phyloP scores from a whole-genome alignment of 768 basidiomycete genomes.

The Boletus rubroflammeus region DNA sequence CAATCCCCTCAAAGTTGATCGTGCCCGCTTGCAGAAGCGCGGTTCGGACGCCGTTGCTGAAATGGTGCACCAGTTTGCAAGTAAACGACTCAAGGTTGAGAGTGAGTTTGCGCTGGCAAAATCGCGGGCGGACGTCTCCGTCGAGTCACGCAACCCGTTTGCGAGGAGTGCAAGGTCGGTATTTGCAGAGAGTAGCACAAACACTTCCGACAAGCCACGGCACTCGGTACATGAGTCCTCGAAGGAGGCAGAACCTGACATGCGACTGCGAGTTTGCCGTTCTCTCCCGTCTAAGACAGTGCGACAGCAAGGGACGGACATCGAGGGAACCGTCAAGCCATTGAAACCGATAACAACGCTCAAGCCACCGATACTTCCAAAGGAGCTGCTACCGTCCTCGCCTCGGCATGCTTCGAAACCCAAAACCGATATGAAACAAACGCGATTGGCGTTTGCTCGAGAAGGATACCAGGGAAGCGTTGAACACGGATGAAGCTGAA shows the following conservation, averaged over 20 bases:
- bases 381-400: slow-evolving; percentile 16
- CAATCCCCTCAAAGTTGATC: slow-evolving; percentile 19
- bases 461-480: neutral
- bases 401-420: slow-evolving; percentile 5
- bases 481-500: neutral
- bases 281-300: slow-evolving; percentile 7
- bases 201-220: neutral
- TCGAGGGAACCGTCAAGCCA: slow-evolving; percentile 5
- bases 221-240: neutral
- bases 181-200: slow-evolving; percentile 13
- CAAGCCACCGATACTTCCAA: slow-evolving; percentile 28
- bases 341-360: slow-evolving; percentile 31
- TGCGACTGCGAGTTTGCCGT: slow-evolving; percentile 2
- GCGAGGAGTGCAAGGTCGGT: slow-evolving; percentile 11
- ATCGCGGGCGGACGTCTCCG: neutral
- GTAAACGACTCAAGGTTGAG: slow-evolving; percentile 21
- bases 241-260: neutral
- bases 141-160: slow-evolving; percentile 24
- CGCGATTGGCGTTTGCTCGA: slow-evolving; percentile 17
- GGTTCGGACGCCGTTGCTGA: slow-evolving; percentile 17
- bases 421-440: slow-evolving; percentile 15
- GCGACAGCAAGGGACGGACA: neutral
- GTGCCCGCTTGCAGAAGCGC: slow-evolving; percentile 25
- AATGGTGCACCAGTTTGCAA: slow-evolving; percentile 20
- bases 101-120: slow-evolving; percentile 20